Percentiles rank a stretch among this genome's conserved stretches.
Evolutionary conservation across 2,329 filamentous ascomycete genomes (phyloP).

Genomic region (Aspergillus alliaceus): DNA sequence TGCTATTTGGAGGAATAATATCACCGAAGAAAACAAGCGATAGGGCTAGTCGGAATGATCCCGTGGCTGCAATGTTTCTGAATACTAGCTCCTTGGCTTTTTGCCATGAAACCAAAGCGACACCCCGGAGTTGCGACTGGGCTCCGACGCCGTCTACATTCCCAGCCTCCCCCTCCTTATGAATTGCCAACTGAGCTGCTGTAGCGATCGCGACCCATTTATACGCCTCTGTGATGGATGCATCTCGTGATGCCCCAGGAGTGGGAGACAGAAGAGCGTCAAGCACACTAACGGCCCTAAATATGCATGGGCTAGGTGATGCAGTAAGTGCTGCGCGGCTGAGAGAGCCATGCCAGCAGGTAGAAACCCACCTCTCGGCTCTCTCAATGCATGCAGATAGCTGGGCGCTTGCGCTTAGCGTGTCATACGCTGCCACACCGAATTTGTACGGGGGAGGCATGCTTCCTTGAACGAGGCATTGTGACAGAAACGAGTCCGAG

Average conservation of each 20-base stretch:
- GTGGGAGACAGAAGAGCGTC: constrained; percentile 11
- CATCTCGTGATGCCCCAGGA: constrained; percentile 1
- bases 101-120: constrained; percentile 9
- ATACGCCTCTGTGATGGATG: constrained; percentile 8
- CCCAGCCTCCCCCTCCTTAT: background rate
- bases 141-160: background rate
- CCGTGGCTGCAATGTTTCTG: constrained; percentile 5
- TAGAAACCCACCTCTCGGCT: background rate
- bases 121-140: background rate
- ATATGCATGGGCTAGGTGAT: too few relatives aligned
- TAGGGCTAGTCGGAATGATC: constrained; percentile 4
- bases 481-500: constrained; percentile 11
- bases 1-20: background rate
- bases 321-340: too few relatives aligned
- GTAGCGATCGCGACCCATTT: constrained; percentile 14
- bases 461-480: constrained; percentile 8
- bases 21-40: background rate
- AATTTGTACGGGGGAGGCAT: constrained; percentile 14
- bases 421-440: constrained; percentile 8
- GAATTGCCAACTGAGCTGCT: constrained; percentile 9
- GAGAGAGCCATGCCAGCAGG: too few relatives aligned
- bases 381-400: background rate
- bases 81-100: constrained; percentile 14
- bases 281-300: constrained; percentile 10
- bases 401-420: background rate